Conservation (phyloP, 352 stramenopile species). For the Globisporangium heterothallicum region DNA sequence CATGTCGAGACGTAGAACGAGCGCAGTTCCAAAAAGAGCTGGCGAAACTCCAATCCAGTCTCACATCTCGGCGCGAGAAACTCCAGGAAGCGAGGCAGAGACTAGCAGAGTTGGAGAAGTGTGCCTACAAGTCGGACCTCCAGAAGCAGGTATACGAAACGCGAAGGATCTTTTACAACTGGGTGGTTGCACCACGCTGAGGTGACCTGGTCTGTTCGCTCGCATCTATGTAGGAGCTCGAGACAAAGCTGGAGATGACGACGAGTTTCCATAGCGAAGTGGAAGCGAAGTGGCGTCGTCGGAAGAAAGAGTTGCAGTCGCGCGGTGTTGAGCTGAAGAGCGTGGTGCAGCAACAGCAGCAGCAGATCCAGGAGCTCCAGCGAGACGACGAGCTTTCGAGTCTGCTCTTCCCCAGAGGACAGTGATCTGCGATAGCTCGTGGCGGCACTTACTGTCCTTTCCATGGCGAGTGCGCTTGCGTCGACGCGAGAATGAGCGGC, state of each 20-base stretch:
- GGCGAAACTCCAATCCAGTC: conserved; percentile 4
- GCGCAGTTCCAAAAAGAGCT: conserved; percentile 25
- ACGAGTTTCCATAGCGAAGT: conserved; percentile 2
- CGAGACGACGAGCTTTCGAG: conserved; percentile 15
- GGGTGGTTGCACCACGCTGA: not conserved
- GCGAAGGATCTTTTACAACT: not conserved
- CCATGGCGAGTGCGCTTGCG: no score
- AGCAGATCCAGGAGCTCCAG: conserved; percentile 23
- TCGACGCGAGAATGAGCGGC: no score
- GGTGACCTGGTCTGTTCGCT: not conserved
- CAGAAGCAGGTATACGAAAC: conserved; percentile 13
- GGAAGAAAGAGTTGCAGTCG: conserved; percentile 15
- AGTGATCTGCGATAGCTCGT: no score
- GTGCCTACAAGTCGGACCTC: conserved; percentile 1
- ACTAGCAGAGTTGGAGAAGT: not conserved
- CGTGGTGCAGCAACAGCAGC: conserved; percentile 13
- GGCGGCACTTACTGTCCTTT: no score
- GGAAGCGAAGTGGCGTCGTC: conserved; percentile 10
- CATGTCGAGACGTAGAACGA: conserved; percentile 25
- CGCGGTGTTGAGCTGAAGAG: conserved; percentile 20
- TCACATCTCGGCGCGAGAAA: conserved; percentile 14
- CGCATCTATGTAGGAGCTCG: conserved; percentile 2
- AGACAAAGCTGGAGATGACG: conserved; percentile 9
- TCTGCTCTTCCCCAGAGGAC: conserved; percentile 16
- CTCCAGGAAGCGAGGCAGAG: conserved; percentile 3